Conservation (phyloP, 331 rosid species). For the Malus hybrid region DNA sequence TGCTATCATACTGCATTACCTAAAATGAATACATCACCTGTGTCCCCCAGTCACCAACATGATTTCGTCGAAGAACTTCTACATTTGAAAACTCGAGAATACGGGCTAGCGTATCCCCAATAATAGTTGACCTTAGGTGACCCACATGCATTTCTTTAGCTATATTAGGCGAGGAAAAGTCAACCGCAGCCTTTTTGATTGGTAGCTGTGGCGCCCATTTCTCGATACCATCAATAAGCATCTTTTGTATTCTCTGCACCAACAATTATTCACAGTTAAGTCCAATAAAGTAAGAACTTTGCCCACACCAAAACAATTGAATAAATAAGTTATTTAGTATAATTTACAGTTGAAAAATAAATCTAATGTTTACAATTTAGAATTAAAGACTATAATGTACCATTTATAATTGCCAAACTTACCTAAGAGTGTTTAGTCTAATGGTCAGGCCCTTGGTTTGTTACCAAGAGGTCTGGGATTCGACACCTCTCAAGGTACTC, state of each 20-base stretch:
- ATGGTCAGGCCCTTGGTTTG: too few species aligned
- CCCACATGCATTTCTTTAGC: slow-evolving; percentile 99
- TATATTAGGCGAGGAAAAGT: slow-evolving; percentile 92
- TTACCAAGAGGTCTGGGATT: too few species aligned
- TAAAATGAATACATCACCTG: slow-evolving; percentile 44
- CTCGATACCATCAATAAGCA: slow-evolving; percentile 73
- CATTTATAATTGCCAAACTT: slow-evolving; percentile 24
- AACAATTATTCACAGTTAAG: neutral
- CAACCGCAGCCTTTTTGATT: slow-evolving; percentile 67
- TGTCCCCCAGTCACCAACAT: slow-evolving; percentile 99
- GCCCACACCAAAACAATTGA: neutral
- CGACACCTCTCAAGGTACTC: too few species aligned
- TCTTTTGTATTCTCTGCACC: slow-evolving; percentile 57
- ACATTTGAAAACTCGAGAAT: slow-evolving; percentile 86
- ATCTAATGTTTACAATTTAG: neutral
- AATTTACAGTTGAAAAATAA: neutral
- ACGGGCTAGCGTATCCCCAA: slow-evolving; percentile 84
- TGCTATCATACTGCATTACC: too few species aligned
- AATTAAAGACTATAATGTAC: slow-evolving; percentile 22
- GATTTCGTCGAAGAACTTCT: slow-evolving; percentile 76
- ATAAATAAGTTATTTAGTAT: neutral
- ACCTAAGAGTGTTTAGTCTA: too few species aligned
- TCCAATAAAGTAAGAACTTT: neutral
- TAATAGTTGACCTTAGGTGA: slow-evolving; percentile 89
- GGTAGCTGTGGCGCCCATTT: slow-evolving; percentile 81